Base-by-base conservation (phyloP, 208 protist genomes). In the Trypanosoma congolense region DNA sequence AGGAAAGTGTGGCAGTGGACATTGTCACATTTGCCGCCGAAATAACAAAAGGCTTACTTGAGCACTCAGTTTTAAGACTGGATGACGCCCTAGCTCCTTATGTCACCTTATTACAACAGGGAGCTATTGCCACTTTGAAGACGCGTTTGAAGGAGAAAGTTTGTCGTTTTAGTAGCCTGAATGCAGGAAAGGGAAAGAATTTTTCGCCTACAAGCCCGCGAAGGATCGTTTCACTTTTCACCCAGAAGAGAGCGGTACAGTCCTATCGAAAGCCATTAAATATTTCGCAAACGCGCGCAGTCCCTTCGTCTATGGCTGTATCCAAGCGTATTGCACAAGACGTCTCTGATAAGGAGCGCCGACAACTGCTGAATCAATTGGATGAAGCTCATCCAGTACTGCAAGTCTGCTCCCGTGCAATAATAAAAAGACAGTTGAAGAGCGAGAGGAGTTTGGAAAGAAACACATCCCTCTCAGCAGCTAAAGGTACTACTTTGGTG, bases 21-120 rank as follows among this genome's bases (percentile, higher is more conserved):
- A 75, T 82, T 65, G 72, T 87, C 28, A 66, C 55, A 2, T 74
- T 78, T 55, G 70, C 79, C 30, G 70, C 79, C 3, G 60, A 65
- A 52, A 63, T 87, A 31, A 67, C 61, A 24, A 66, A 64, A 49
- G 67, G 55, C 35, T 77, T 66, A 31, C 46, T 77, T n/a, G 54
- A 68, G 12, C 42, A 70, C 18, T 58, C 47, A 8, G 73, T 76
- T 31, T 53, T 73, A 16, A 68, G 77, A 57, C 44, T 77, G 50
- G 24, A 61, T 0, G 29, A 40, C 19, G 33, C 52, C 6, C 38
- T 65, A 12, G 0, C 51, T 29, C 63, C 61, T 8, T 21, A 67
- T 25, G 36, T 65, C 31, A 19, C 29, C 19, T 29, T 3, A 24
- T 44, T 45, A 30, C 42, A 60, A 24, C 25, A 21, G 4, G 19